phyloP scores from a whole-genome alignment of 2,329 filamentous ascomycete species.

The Exophiala oligosperma region DNA sequence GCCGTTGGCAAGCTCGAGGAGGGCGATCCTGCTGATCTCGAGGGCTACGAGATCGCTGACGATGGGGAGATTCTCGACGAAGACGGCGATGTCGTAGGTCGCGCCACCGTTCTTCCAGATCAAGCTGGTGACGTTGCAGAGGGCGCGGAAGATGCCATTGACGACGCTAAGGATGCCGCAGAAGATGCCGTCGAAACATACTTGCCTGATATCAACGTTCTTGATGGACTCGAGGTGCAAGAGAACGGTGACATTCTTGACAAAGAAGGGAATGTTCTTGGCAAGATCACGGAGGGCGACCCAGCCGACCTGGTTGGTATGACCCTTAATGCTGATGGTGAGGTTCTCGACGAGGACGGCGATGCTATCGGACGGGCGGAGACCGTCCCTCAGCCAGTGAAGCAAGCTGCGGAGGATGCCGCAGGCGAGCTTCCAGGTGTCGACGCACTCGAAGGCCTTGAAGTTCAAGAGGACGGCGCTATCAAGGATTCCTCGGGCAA shows the following conservation, averaged over 20 bases:
- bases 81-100: conserved; percentile 38
- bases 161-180: conserved; percentile 36
- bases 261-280: conserved; percentile 39
- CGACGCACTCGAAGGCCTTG: conserved; percentile 38
- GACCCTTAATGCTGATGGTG: conserved; percentile 42
- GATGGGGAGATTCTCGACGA: conserved; percentile 34
- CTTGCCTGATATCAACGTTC: conserved; percentile 36
- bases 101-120: conserved; percentile 34
- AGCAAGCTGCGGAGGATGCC: conserved; percentile 50
- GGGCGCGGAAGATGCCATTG: conserved; percentile 27
- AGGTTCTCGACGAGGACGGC: conserved; percentile 42
- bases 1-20: conserved; percentile 42
- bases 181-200: conserved; percentile 39
- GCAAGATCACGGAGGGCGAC: conserved; percentile 43
- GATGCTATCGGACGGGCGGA: conserved; percentile 40
- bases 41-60: conserved; percentile 43
- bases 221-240: conserved; percentile 46
- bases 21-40: conserved; percentile 42
- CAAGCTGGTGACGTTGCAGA: conserved; percentile 26
- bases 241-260: conserved; percentile 57
- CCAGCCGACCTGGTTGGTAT: conserved; percentile 42
- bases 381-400: conserved; percentile 41
- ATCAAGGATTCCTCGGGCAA: conserved; percentile 49
- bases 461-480: conserved; percentile 54
- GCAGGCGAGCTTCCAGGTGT: conserved; percentile 44